Evolutionary conservation across 2,329 filamentous ascomycete species (phyloP).

Genomic region (Pseudopyrenochaeta lycopersici): DNA sequence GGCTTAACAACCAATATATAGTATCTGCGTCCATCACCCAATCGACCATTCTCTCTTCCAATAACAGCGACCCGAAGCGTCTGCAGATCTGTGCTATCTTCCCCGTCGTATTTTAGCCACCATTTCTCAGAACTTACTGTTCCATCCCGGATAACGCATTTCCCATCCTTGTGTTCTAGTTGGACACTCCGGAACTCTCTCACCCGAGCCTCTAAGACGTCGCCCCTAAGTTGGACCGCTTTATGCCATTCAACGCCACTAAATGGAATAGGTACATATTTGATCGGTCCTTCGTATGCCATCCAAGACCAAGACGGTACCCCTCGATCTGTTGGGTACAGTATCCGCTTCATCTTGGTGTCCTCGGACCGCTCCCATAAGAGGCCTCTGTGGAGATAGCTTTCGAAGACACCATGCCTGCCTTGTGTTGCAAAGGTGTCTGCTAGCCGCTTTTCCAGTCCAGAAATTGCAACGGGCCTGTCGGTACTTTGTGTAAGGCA

Average conservation of each 20-base stretch:
- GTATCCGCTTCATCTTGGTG: not conserved
- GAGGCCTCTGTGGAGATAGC: constrained; percentile 4
- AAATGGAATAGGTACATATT: not conserved
- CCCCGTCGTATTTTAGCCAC: too few relatives aligned
- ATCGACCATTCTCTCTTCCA: not conserved
- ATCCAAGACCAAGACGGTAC: constrained; percentile 5
- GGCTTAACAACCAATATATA: not conserved
- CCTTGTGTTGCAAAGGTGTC: not conserved
- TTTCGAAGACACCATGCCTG: constrained; percentile 4
- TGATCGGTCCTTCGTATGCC: constrained; percentile 1
- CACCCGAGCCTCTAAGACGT: not conserved
- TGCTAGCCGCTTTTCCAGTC: constrained; percentile 3
- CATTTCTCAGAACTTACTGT: not conserved
- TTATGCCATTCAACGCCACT: not conserved
- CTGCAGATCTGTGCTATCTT: too few relatives aligned
- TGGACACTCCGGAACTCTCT: not conserved
- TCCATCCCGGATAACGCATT: not conserved
- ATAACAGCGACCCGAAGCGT: too few relatives aligned
- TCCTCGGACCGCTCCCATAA: constrained; percentile 1
- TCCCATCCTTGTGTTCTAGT: not conserved
- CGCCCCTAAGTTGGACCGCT: not conserved
- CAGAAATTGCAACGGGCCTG: constrained; percentile 6
- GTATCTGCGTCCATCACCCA: not conserved
- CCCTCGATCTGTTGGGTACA: not conserved
- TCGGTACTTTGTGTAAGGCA: not conserved